These are phyloP conservation scores for Handroanthus guayacan DNA, from an alignment of 257 asterid genomes.

Conservation along the genomic window DNA sequence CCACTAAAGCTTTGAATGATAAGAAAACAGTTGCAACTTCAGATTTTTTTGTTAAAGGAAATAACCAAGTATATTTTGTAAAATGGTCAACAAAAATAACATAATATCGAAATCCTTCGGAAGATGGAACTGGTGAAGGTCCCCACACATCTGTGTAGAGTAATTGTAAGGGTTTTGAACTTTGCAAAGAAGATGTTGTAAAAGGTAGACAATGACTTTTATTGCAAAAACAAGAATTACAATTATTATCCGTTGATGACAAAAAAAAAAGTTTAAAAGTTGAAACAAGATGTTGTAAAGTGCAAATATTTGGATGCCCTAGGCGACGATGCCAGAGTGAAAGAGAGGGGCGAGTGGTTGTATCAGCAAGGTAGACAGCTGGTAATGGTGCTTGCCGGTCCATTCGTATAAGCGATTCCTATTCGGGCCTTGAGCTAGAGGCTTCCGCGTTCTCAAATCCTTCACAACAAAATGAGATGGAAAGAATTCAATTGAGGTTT, in stretches of 20 bases:
- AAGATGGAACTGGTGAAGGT: not conserved
- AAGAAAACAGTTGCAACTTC: not conserved
- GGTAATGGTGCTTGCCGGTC: not conserved
- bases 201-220: not conserved
- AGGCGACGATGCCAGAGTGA: not conserved
- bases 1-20: not conserved
- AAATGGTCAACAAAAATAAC: not conserved
- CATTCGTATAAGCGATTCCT: not conserved
- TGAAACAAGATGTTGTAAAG: not conserved
- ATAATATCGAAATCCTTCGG: not conserved
- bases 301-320: not conserved
- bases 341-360: not conserved
- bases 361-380: not conserved
- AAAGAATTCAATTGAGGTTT: not conserved
- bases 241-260: not conserved
- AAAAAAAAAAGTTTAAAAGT: not conserved
- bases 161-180: not conserved
- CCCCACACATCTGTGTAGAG: not conserved
- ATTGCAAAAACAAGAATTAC: not conserved
- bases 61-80: not conserved
- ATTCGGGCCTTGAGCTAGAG: not conserved
- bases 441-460: not conserved
- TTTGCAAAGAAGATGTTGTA: not conserved
- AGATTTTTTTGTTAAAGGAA: not conserved
- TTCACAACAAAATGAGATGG: not conserved